phyloP scores from a whole-genome alignment of 78 protist genomes.

The Polysphondylium violaceum region DNA sequence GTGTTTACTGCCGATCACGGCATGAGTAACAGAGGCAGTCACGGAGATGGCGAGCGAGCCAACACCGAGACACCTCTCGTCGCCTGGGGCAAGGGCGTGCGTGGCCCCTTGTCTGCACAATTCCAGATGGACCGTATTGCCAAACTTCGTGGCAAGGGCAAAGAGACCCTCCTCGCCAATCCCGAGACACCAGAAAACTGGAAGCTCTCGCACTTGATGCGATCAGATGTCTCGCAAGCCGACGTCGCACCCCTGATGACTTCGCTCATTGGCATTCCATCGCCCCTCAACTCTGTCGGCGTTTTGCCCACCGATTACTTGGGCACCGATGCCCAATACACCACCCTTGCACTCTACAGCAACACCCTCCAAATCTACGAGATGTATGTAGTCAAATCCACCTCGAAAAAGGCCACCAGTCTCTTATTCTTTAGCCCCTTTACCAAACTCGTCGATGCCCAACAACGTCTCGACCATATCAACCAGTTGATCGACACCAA shows the following conservation, averaged over 20 bases:
- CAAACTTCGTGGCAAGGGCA: conserved; percentile 70
- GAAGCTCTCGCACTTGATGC: conserved; percentile 1
- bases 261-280: conserved; percentile 84
- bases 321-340: conserved; percentile 12
- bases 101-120: conserved; percentile 52
- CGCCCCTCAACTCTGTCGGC: conserved; percentile 90
- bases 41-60: conserved; percentile 93
- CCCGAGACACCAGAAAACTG: conserved; percentile 70
- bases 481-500: neutral
- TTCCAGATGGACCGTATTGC: conserved; percentile 50
- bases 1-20: conserved; percentile 95
- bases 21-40: conserved; percentile 91
- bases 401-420: conserved; percentile 3
- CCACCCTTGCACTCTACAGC: conserved; percentile 39
- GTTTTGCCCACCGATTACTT: conserved; percentile 86
- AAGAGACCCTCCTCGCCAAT: conserved; percentile 20
- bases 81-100: conserved; percentile 92
- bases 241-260: conserved; percentile 90
- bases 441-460: conserved; percentile 23
- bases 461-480: neutral
- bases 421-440: conserved; percentile 54
- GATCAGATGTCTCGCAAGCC: conserved; percentile 91
- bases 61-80: conserved; percentile 93
- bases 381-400: conserved; percentile 54
- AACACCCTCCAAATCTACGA: conserved; percentile 82